Conservation (phyloP, 176 grass and related monocot genomes). For the Rhynchospora pubera region DNA sequence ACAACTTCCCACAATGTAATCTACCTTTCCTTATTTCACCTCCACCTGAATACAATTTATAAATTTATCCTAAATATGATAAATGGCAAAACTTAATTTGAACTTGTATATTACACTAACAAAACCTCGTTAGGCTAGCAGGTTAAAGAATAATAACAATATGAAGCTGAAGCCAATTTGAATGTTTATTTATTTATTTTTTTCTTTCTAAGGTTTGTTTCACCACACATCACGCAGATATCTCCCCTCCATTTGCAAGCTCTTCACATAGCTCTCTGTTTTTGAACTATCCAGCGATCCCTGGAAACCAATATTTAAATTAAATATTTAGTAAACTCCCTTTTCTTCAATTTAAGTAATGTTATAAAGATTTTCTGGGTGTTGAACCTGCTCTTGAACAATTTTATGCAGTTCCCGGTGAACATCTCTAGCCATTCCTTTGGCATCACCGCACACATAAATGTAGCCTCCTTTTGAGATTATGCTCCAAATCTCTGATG, state of each 20-base stretch:
- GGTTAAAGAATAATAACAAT: conserved; percentile 21
- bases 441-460: conserved; percentile 94
- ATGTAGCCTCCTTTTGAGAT: conserved; percentile 69
- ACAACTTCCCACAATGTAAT: background rate
- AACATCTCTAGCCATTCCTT: conserved; percentile 93
- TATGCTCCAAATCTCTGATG: conserved; percentile 60
- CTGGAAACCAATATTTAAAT: conserved; percentile 27
- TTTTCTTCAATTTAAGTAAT: background rate
- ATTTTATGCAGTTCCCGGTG: conserved; percentile 79
- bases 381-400: conserved; percentile 71
- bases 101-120: conserved; percentile 12
- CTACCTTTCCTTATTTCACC: conserved; percentile 23
- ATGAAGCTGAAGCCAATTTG: conserved; percentile 1
- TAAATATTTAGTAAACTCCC: background rate
- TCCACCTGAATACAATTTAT: conserved; percentile 9
- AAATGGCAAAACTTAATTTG: conserved; percentile 21
- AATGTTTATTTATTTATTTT: background rate
- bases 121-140: conserved; percentile 25
- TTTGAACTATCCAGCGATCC: conserved; percentile 78
- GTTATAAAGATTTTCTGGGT: background rate
- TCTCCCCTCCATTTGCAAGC: conserved; percentile 78
- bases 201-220: conserved; percentile 15
- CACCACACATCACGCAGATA: conserved; percentile 90
- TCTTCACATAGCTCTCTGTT: conserved; percentile 81
- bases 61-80: background rate